Base-by-base conservation (phyloP, 1,284 basidiomycete genomes). In the Neonothopanus nambi region DNA sequence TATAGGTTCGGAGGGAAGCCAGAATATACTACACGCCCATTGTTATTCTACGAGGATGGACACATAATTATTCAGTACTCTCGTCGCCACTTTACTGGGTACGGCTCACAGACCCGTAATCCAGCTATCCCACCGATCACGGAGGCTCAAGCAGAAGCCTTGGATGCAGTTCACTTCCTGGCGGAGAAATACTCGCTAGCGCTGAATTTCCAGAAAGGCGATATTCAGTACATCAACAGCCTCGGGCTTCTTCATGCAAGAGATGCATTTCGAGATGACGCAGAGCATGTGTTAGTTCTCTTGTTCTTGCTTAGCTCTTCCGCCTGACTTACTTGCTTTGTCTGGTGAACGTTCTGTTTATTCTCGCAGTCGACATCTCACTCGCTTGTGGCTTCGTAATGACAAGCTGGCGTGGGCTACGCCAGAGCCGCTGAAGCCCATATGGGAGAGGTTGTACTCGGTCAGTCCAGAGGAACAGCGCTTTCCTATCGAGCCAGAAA, bases 221-320 rank as follows among this genome's bases (percentile, higher is more conserved):
- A 78, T 52, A 77, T 78, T 33, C 76, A 78, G 58, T 78, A 76
- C 60, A 77, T 78, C 64, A 78, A 77, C 57, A 76, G 69, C 53
- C 60, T 77, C 53, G 70, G 74, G 3, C 54, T 78, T 33, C 64
- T 78, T 42, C 76, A 78, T 57, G 75, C 75, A 12, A 58, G 76
- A 55, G 76, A 78, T 57, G 74, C 65, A 3, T 78, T 77, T 56
- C 63, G 63, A 21, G 76, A 78, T 58, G 69, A 69, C 49, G 59
- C 63, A 20, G 65, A 63, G 48, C 55, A 64, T 21, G 59, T 61
- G 65, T 66, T 38, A 45, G 60, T 42, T 30, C 15, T 23, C 38
- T 23, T 37, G 26, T n/a, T 24, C 8, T 7, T 46, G 21, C 1
- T 24, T 8, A 43, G 23, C 44, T 35, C 33, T 41, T 48, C 8